Conservation (phyloP, 202 grass and related monocot genomes). For the Zoysia matrella region DNA sequence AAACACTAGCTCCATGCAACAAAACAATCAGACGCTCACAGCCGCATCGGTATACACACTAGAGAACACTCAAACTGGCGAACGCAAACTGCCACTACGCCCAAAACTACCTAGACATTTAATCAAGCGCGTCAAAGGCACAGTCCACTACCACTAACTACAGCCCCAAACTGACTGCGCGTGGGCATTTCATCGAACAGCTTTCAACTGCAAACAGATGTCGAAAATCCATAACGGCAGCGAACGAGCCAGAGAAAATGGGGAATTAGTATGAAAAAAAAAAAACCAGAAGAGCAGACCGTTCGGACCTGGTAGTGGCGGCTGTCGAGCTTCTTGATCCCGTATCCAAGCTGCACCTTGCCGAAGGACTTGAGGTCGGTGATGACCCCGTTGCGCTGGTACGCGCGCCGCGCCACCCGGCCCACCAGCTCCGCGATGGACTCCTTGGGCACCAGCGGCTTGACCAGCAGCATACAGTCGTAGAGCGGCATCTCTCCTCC, state of each 20-base stretch:
- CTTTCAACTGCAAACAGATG: background rate
- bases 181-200: constrained; percentile 26
- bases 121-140: constrained; percentile 38
- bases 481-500: constrained; percentile 73
- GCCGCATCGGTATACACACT: too few species aligned
- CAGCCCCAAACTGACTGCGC: background rate
- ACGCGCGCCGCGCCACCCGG: constrained; percentile 64
- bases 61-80: too few species aligned
- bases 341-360: constrained; percentile 65
- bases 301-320: constrained; percentile 77
- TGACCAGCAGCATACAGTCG: constrained; percentile 79
- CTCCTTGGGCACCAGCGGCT: constrained; percentile 66
- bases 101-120: constrained; percentile 39
- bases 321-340: constrained; percentile 87
- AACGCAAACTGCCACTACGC: too few species aligned
- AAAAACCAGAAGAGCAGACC: background rate
- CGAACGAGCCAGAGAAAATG: background rate
- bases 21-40: background rate
- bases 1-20: background rate
- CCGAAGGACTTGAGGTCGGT: constrained; percentile 90
- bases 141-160: background rate
- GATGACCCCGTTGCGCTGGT: constrained; percentile 84
- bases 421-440: constrained; percentile 54
- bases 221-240: background rate
- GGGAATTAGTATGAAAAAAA: too few species aligned